phyloP scores from a whole-genome alignment of 257 asterid species.

The Voacanga thouarsii region DNA sequence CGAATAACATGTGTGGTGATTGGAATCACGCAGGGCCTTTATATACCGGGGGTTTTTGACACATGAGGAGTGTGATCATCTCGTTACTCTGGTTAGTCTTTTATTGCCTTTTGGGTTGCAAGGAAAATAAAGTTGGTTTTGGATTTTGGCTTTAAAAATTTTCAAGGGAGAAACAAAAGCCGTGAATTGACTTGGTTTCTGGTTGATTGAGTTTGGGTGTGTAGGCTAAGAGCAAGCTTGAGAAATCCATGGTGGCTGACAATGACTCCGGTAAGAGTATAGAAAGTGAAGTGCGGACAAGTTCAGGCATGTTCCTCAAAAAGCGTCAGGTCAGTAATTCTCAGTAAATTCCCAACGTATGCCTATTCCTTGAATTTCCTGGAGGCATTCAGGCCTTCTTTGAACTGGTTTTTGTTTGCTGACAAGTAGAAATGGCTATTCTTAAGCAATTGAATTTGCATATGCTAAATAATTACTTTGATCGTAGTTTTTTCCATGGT shows the following conservation, averaged over 20 bases:
- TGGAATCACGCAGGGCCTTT: conserved; percentile 61
- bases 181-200: conserved; percentile 7
- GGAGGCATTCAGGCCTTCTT: not conserved
- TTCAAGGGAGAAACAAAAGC: not conserved
- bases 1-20: conserved; percentile 4
- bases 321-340: conserved; percentile 60
- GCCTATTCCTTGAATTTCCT: not conserved
- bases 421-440: not conserved
- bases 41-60: conserved; percentile 66
- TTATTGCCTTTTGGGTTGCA: not conserved
- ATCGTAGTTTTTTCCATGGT: not conserved
- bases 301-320: conserved; percentile 78
- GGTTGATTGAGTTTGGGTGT: conserved; percentile 28
- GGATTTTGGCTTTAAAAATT: not conserved
- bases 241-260: conserved; percentile 96
- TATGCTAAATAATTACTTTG: not conserved
- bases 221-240: conserved; percentile 82
- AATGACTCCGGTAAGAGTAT: conserved; percentile 82
- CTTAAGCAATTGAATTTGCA: not conserved
- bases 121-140: not conserved
- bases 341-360: conserved; percentile 19
- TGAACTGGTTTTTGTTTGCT: not conserved
- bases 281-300: conserved; percentile 87
- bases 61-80: conserved; percentile 77
- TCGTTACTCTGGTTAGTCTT: conserved; percentile 59